Percentiles rank a stretch among this genome's conserved stretches.
These are phyloP conservation scores for Chernovozyma sophiae-reginae DNA, from an alignment of 1,139 yeast genomes.

Conservation along the genomic window DNA sequence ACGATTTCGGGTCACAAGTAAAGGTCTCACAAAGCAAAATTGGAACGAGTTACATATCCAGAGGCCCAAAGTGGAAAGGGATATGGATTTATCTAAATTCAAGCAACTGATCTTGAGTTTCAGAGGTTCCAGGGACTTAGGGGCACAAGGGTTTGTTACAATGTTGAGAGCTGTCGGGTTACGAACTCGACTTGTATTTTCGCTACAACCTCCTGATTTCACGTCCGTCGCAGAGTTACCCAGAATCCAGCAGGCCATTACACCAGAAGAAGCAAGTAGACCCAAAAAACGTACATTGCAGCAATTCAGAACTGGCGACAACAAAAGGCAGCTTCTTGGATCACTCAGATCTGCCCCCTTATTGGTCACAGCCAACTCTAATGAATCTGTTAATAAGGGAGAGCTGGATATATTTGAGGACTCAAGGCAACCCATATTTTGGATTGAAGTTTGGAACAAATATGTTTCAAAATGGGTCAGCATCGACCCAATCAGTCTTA, in stretches of 20 bases:
- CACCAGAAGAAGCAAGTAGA: neutral
- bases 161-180: slow-evolving; percentile 68
- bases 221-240: slow-evolving; percentile 34
- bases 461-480: slow-evolving; percentile 74
- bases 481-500: slow-evolving; percentile 69
- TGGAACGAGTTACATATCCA: slow-evolving; percentile 52
- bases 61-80: slow-evolving; percentile 18
- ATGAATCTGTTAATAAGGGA: neutral
- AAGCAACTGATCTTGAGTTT: slow-evolving; percentile 35
- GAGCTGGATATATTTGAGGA: slow-evolving; percentile 17
- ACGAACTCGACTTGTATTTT: slow-evolving; percentile 70
- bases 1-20: slow-evolving; percentile 49
- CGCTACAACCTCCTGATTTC: slow-evolving; percentile 88
- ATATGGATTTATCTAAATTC: slow-evolving; percentile 36
- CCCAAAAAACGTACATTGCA: neutral
- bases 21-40: slow-evolving; percentile 45
- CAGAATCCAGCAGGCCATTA: slow-evolving; percentile 7
- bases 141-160: slow-evolving; percentile 85
- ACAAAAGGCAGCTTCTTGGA: slow-evolving; percentile 9
- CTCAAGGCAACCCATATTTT: slow-evolving; percentile 65
- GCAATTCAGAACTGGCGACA: slow-evolving; percentile 1
- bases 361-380: neutral
- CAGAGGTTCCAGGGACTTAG: slow-evolving; percentile 73
- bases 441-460: slow-evolving; percentile 94
- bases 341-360: slow-evolving; percentile 4